A percentile compares a stretch with the other conserved stretches of the same genome.
Evolutionary conservation across 176 grass and related monocot species (phyloP).

Genomic region (Hsuehochloa calcarea): DNA sequence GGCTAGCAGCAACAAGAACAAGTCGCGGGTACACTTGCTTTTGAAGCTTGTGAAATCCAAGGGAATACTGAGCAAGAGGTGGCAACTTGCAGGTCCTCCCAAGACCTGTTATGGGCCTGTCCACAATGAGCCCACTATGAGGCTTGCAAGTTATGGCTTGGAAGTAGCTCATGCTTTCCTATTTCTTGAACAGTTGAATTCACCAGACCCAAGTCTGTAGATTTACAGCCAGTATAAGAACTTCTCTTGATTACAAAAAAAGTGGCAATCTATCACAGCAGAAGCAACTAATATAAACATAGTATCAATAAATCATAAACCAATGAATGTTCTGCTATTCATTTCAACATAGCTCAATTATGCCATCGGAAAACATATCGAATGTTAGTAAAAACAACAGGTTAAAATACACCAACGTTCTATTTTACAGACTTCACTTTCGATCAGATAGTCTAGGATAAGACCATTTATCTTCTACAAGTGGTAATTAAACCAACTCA

Average conservation of each 20-base stretch:
- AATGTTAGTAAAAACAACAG: background rate
- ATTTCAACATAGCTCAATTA: background rate
- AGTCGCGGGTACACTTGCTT: conserved; percentile 41
- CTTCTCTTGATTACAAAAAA: conserved; percentile 14
- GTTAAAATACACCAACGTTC: background rate
- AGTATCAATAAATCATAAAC: background rate
- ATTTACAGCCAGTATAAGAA: conserved; percentile 23
- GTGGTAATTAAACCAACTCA: background rate
- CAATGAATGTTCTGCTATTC: background rate
- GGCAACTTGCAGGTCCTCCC: conserved; percentile 33
- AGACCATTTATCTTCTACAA: background rate
- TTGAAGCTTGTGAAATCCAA: conserved; percentile 39
- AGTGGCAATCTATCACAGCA: background rate
- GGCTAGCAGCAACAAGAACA: conserved; percentile 38
- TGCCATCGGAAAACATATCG: background rate
- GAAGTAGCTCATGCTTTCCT: conserved; percentile 60
- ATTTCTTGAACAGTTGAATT: conserved; percentile 41
- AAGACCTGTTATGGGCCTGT: conserved; percentile 40
- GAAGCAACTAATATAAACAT: conserved; percentile 2
- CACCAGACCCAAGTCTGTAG: conserved; percentile 26
- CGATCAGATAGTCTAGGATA: background rate
- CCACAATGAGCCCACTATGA: conserved; percentile 44
- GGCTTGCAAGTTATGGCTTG: conserved; percentile 67
- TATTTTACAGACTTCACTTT: background rate
- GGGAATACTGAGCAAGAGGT: conserved; percentile 28